Evolutionary conservation across 768 basidiomycete genomes (phyloP).

Genomic region (Dioszegia crocea): DNA sequence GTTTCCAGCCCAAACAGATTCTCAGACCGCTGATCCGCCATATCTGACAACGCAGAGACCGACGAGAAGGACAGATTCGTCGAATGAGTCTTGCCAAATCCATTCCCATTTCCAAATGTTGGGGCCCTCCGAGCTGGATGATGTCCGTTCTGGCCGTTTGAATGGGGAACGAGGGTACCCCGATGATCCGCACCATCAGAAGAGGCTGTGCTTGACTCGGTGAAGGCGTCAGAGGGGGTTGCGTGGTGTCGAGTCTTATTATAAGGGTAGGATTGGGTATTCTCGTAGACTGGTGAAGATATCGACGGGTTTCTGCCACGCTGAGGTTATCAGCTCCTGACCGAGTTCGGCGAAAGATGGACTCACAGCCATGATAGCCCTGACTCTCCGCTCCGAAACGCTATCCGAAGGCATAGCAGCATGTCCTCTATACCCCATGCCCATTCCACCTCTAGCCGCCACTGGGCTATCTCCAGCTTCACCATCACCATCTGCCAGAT

Average conservation of each 20-base stretch:
- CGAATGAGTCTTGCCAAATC: neutral
- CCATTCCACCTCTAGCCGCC: neutral
- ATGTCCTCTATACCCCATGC: conserved; percentile 7
- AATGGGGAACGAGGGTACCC: neutral
- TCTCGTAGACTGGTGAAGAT: conserved; percentile 35
- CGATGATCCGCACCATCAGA: neutral
- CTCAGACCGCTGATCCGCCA: conserved; percentile 7
- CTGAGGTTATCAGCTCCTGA: conserved; percentile 10
- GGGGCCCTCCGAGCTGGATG: too few species aligned
- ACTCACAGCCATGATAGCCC: conserved; percentile 46
- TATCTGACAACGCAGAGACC: conserved; percentile 9
- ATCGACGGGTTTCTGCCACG: conserved; percentile 35
- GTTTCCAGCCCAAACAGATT: conserved; percentile 19
- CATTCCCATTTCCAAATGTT: neutral
- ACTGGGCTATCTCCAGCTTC: neutral
- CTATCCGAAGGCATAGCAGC: conserved; percentile 20
- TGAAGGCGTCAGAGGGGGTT: conserved; percentile 16
- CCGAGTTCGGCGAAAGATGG: neutral
- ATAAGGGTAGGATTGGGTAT: neutral
- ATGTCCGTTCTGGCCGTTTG: too few species aligned
- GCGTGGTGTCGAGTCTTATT: conserved; percentile 6
- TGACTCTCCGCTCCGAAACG: conserved; percentile 23
- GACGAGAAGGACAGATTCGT: conserved; percentile 9
- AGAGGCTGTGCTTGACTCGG: conserved; percentile 1
- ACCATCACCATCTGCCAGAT: conserved; percentile 17